These are phyloP conservation scores for Pilasporangium apinafurcum DNA, from an alignment of 352 stramenopile species.

Conservation along the genomic window DNA sequence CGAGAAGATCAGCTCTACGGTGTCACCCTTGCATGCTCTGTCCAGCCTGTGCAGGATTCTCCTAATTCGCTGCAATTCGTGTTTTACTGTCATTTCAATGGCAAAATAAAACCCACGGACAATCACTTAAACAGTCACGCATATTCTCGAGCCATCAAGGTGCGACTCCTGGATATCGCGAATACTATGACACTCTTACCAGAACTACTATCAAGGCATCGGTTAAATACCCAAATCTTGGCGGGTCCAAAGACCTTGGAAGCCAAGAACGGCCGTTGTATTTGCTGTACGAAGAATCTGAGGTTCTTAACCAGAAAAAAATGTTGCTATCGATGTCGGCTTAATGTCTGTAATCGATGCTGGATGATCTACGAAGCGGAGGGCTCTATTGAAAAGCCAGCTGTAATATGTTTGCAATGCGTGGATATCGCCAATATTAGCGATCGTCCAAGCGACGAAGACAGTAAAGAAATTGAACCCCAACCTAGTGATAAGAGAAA, in stretches of 20 bases:
- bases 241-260: constrained; percentile 6
- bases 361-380: too few species aligned
- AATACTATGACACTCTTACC: constrained; percentile 17
- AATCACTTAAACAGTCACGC: constrained; percentile 1
- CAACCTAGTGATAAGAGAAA: too few species aligned
- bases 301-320: constrained; percentile 18
- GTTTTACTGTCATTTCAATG: constrained; percentile 23
- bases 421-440: too few species aligned
- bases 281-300: constrained; percentile 38
- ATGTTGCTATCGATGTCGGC: constrained; percentile 35
- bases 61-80: constrained; percentile 18
- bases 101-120: too few species aligned
- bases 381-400: too few species aligned
- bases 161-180: constrained; percentile 16
- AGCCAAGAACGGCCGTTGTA: constrained; percentile 29
- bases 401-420: too few species aligned
- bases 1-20: constrained; percentile 33
- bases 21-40: constrained; percentile 20
- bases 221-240: constrained; percentile 26
- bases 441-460: too few species aligned
- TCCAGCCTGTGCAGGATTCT: constrained; percentile 11
- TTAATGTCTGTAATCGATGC: constrained; percentile 37
- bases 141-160: constrained; percentile 15
- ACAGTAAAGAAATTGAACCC: too few species aligned
- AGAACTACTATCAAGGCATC: constrained; percentile 18